phyloP scores from a whole-genome alignment of 768 basidiomycete genomes.

The Tulasnella sp. region DNA sequence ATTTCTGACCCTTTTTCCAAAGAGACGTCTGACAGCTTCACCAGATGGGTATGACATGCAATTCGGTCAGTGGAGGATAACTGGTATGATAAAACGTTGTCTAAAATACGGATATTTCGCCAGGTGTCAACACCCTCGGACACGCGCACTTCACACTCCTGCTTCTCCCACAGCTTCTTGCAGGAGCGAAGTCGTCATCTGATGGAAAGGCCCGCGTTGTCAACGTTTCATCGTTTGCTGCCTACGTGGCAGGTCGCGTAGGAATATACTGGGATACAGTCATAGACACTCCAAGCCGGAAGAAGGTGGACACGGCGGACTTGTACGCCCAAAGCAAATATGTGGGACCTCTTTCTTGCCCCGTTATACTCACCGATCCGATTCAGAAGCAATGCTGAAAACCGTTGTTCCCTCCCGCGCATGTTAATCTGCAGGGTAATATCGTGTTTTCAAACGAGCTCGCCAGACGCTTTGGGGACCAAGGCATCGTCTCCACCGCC shows the following conservation, averaged over 20 bases:
- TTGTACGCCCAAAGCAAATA: conserved; percentile 8
- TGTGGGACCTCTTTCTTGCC: too few relatives aligned
- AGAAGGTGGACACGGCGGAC: background rate
- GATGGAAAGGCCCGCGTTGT: conserved; percentile 12
- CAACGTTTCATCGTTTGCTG: conserved; percentile 1
- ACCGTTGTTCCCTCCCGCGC: too few relatives aligned
- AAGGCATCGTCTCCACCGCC: conserved; percentile 11
- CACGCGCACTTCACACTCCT: conserved; percentile 10
- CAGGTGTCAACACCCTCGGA: background rate
- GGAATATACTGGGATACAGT: conserved; percentile 2
- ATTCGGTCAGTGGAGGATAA: background rate
- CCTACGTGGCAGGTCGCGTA: background rate
- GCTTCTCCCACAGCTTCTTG: background rate
- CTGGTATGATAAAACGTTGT: conserved; percentile 26
- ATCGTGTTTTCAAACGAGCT: conserved; percentile 16
- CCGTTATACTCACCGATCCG: too few relatives aligned
- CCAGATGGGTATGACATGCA: conserved; percentile 13
- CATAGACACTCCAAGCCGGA: background rate
- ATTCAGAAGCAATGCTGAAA: background rate
- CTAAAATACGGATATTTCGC: too few relatives aligned
- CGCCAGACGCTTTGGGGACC: conserved; percentile 10
- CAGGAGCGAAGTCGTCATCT: background rate
- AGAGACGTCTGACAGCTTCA: too few relatives aligned
- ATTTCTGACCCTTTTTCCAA: background rate
- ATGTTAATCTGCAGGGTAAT: background rate